phyloP scores from a whole-genome alignment of 495 filamentous ascomycete species.

The Trichoderma virens region DNA sequence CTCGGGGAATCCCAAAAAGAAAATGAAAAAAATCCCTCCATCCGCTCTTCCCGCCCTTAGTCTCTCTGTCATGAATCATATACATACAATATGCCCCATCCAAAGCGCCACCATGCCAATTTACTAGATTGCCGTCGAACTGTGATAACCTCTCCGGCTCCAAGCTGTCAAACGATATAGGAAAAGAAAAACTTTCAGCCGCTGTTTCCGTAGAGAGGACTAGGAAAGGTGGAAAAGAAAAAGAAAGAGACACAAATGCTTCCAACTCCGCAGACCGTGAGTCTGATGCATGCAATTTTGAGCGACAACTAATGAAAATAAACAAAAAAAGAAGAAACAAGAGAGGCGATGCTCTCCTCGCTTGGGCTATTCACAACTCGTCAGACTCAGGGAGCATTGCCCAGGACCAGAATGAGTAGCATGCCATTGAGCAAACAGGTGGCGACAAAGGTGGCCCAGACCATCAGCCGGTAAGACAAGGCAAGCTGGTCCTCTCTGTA shows the following conservation, averaged over 20 bases:
- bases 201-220: neutral
- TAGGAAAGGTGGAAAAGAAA: neutral
- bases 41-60: neutral
- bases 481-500: slow-evolving; percentile 34
- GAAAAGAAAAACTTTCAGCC: neutral
- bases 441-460: slow-evolving; percentile 35
- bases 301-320: neutral
- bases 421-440: slow-evolving; percentile 44
- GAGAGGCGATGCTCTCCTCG: neutral
- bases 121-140: neutral
- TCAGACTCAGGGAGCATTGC: slow-evolving; percentile 20
- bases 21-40: neutral
- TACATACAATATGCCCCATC: neutral
- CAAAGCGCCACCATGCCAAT: neutral
- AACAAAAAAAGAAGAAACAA: neutral
- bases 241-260: neutral
- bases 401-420: slow-evolving; percentile 40
- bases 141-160: neutral
- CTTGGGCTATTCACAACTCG: too few species aligned
- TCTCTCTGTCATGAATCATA: neutral
- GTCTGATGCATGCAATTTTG: neutral
- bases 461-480: slow-evolving; percentile 33
- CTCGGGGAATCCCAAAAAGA: too few species aligned
- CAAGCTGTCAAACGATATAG: neutral
- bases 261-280: neutral